Evolutionary conservation across 106 monocot species (phyloP), one percentile per base, ranked within the genome.

Genomic region (Agapanthus africanus): DNA sequence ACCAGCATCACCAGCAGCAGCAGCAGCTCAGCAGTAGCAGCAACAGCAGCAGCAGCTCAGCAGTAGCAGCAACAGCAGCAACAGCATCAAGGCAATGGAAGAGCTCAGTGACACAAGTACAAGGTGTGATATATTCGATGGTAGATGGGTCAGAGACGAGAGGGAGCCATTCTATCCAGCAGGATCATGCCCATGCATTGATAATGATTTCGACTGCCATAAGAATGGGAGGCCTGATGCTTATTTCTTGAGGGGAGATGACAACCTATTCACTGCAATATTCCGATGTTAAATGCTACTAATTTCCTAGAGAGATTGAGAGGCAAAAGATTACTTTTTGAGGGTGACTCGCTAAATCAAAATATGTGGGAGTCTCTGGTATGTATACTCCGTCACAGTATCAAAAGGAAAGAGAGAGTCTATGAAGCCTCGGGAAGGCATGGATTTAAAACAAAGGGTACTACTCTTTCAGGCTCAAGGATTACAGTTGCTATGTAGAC

Each of bases 351-450:
- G 6, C 69, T 97, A 39, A 88, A 91, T 33, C 63, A 88, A 40
- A 97, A 91, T 66, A 97, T 91, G 95, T 91, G 91, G 91, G 91
- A 97, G 71, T 97, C 91, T 66, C 63, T 97, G 19, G 80, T 97
- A 2, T 97, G 95, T 69, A 91, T 86, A 73, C 88, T 91, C 34
- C 88, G 80, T 3, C 66, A 84, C 36, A 73, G 80, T 67, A 60
- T 89, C 30, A 50, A 59, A 35, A 62, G 86, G 42, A 91, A 86
- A 75, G 84, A 62, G 14, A 81, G 63, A 30, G 91, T 97, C 62
- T 86, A 82, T 71, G 95, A 91, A 66, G 81, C 54, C 28, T 83
- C 86, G 34, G 88, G 91, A 41, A 83, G 62, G 70, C 86, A 65
- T 28, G 44, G 86, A 11, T 97, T 86, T 59, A 91, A 86, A 70